phyloP scores from a whole-genome alignment of 106 monocot species.

The Ottelia alismoides region DNA sequence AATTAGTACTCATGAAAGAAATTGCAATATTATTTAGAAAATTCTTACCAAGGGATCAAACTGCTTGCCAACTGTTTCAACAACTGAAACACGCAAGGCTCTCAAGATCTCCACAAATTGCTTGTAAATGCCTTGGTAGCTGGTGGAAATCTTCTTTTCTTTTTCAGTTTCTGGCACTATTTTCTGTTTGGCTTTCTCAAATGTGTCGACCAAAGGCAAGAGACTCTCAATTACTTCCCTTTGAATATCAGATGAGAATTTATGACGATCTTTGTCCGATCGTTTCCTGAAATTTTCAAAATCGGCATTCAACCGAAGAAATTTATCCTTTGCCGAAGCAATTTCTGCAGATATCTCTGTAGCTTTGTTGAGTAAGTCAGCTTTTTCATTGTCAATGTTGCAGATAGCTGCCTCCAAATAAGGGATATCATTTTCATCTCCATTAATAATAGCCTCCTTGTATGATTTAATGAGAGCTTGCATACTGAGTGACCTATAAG shows the following conservation, averaged over 20 bases:
- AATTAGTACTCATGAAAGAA: too few species aligned
- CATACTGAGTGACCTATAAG: conserved; percentile 26
- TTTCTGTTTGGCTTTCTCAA: conserved; percentile 60
- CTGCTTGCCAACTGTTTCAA: conserved; percentile 76
- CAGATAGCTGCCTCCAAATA: conserved; percentile 50
- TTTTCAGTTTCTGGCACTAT: conserved; percentile 75
- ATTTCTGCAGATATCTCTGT: conserved; percentile 37
- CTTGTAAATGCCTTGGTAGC: conserved; percentile 96
- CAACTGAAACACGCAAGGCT: conserved; percentile 53
- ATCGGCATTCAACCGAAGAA: conserved; percentile 83
- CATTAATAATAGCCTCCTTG: conserved; percentile 64
- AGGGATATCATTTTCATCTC: conserved; percentile 39
- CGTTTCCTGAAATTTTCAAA: conserved; percentile 86
- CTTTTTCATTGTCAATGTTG: conserved; percentile 41
- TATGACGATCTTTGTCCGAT: conserved; percentile 52
- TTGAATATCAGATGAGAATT: conserved; percentile 49
- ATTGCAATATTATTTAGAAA: too few species aligned
- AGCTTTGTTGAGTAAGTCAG: conserved; percentile 28
- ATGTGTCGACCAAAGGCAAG: conserved; percentile 82
- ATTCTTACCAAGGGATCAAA: conserved; percentile 97
- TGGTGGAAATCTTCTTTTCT: conserved; percentile 62
- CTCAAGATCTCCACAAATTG: conserved; percentile 92
- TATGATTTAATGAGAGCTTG: conserved; percentile 55
- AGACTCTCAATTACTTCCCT: conserved; percentile 64
- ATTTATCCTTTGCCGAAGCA: conserved; percentile 30